Evolutionary conservation across 129 eudicot species (phyloP).

Genomic region (Helichrysum umbraculigerum): DNA sequence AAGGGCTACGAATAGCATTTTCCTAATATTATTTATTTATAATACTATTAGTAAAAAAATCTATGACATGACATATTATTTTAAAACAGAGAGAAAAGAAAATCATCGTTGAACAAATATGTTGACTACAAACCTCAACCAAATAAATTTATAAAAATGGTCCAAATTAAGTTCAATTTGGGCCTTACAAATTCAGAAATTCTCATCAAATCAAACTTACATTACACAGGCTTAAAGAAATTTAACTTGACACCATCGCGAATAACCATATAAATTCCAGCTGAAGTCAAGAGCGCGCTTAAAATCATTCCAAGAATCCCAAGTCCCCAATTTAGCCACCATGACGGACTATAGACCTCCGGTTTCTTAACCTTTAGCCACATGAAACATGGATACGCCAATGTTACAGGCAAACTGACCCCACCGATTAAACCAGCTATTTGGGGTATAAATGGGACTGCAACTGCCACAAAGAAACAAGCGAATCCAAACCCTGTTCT

Average conservation of each 20-base stretch:
- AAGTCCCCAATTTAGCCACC: constrained; percentile 60
- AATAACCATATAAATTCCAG: constrained; percentile 50
- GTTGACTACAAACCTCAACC: too few species aligned
- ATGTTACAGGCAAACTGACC: constrained; percentile 45
- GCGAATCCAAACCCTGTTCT: constrained; percentile 43
- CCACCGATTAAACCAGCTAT: constrained; percentile 58
- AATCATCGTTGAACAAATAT: too few species aligned
- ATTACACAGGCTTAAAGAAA: constrained; percentile 37
- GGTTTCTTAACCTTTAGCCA: constrained; percentile 60
- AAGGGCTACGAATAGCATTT: too few species aligned
- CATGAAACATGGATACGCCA: constrained; percentile 62
- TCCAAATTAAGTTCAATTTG: too few species aligned
- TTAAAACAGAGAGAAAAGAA: too few species aligned
- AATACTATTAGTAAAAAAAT: too few species aligned
- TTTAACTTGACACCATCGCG: constrained; percentile 40
- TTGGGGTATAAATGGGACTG: constrained; percentile 46
- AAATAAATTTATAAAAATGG: too few species aligned
- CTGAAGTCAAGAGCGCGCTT: constrained; percentile 48
- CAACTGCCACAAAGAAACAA: constrained; percentile 49
- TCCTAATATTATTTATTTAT: too few species aligned
- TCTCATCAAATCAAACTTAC: not conserved
- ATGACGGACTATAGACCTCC: constrained; percentile 29
- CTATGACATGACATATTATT: too few species aligned
- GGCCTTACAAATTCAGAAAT: not conserved
- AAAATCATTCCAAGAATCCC: constrained; percentile 45